Conservation (phyloP, 2,329 filamentous ascomycete species). For the Didymella pomorum region DNA sequence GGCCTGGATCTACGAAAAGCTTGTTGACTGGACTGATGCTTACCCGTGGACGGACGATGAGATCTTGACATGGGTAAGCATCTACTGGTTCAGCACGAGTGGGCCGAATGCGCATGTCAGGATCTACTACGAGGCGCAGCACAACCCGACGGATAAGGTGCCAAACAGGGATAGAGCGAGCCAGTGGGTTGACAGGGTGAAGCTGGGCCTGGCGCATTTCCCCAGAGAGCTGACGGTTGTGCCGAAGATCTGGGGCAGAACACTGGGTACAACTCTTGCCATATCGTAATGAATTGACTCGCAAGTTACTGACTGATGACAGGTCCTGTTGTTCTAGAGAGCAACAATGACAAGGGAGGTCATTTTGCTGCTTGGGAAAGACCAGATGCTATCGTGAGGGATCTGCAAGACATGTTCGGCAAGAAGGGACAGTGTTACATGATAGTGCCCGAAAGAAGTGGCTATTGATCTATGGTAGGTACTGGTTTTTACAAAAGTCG, state of each 20-base stretch:
- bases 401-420: slow-evolving; percentile 67
- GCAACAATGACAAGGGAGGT: slow-evolving; percentile 60
- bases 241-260: slow-evolving; percentile 65
- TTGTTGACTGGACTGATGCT: slow-evolving; percentile 76
- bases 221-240: slow-evolving; percentile 65
- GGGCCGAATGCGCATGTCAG: slow-evolving; percentile 72
- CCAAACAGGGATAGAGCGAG: slow-evolving; percentile 48
- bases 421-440: slow-evolving; percentile 50
- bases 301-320: slow-evolving; percentile 3
- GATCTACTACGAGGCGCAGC: slow-evolving; percentile 75
- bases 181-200: slow-evolving; percentile 56
- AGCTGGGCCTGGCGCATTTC: slow-evolving; percentile 64
- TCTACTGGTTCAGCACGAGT: slow-evolving; percentile 75
- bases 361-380: slow-evolving; percentile 70
- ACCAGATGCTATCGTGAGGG: slow-evolving; percentile 61
- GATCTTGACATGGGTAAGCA: slow-evolving; percentile 75
- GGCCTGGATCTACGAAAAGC: slow-evolving; percentile 83
- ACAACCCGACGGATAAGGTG: slow-evolving; percentile 45
- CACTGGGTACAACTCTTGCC: slow-evolving; percentile 56
- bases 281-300: no score
- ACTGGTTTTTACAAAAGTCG: no score
- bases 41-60: slow-evolving; percentile 81
- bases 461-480: slow-evolving; percentile 4
- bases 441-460: slow-evolving; percentile 45
- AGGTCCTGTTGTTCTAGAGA: slow-evolving; percentile 65